These are phyloP conservation scores for Cairneyella variabilis DNA, from an alignment of 495 filamentous ascomycete genomes.

Conservation along the genomic window DNA sequence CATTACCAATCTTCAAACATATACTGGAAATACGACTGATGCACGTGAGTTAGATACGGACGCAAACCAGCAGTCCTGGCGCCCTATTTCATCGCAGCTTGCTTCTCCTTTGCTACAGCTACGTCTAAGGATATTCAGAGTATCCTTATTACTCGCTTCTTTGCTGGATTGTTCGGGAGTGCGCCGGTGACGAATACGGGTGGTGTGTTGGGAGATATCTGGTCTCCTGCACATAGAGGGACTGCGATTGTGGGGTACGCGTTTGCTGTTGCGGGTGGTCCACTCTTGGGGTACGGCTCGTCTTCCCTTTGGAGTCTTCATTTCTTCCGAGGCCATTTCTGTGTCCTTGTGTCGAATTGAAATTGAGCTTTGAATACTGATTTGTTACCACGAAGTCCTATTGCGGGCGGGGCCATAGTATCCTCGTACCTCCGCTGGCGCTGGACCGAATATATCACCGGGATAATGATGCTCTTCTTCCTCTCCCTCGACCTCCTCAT, in stretches of 20 bases:
- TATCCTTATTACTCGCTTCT: conserved; percentile 66
- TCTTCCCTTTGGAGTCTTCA: too few relatives aligned
- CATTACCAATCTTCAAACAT: neutral
- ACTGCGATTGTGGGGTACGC: conserved; percentile 79
- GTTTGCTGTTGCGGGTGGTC: conserved; percentile 72
- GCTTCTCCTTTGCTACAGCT: conserved; percentile 64
- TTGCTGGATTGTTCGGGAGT: conserved; percentile 64
- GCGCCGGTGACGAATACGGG: conserved; percentile 73
- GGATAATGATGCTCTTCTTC: conserved; percentile 51
- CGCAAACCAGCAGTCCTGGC: conserved; percentile 54
- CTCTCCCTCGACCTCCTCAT: conserved; percentile 55
- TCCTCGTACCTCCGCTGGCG: conserved; percentile 69
- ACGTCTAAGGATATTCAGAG: conserved; percentile 67
- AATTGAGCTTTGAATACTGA: too few relatives aligned
- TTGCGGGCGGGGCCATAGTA: conserved; percentile 70
- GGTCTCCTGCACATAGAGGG: conserved; percentile 65
- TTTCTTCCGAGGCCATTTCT: too few relatives aligned
- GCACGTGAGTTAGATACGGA: conserved; percentile 35
- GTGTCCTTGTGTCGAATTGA: too few relatives aligned
- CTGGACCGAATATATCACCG: conserved; percentile 51
- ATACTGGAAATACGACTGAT: neutral
- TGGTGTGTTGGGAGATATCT: conserved; percentile 66
- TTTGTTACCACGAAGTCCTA: too few relatives aligned
- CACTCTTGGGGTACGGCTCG: conserved; percentile 31
- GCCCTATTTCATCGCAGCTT: conserved; percentile 61